These are phyloP conservation scores for Paraglomus occultum DNA, from an alignment of 192 early-diverging fungal genomes.

Conservation along the genomic window DNA sequence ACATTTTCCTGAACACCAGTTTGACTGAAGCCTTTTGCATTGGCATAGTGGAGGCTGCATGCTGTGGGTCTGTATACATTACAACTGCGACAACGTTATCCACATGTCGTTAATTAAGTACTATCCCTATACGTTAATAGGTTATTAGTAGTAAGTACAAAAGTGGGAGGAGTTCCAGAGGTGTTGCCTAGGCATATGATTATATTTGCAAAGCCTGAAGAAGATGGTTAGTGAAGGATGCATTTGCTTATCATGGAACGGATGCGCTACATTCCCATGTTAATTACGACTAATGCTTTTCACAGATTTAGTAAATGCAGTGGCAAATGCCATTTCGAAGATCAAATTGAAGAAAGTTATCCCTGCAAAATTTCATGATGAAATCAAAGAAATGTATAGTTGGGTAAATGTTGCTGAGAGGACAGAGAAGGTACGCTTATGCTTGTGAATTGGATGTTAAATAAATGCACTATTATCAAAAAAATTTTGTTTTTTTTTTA, in stretches of 20 bases:
- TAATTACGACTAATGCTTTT: not conserved
- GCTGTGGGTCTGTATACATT: slow-evolving; percentile 67
- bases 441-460: too few species aligned
- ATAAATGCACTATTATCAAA: too few species aligned
- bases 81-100: not conserved
- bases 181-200: slow-evolving; percentile 93
- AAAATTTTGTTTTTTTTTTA: not conserved
- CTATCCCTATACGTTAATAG: slow-evolving; percentile 35
- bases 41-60: slow-evolving; percentile 97
- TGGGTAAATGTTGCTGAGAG: slow-evolving; percentile 95
- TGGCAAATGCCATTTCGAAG: slow-evolving; percentile 68
- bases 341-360: slow-evolving; percentile 63
- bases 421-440: slow-evolving; percentile 82
- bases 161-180: slow-evolving; percentile 96
- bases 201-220: slow-evolving; percentile 82
- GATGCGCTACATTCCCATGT: slow-evolving; percentile 16
- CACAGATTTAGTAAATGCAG: slow-evolving; percentile 68
- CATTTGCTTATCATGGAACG: not conserved
- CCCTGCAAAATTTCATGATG: slow-evolving; percentile 70
- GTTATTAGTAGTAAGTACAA: slow-evolving; percentile 91
- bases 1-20: slow-evolving; percentile 96
- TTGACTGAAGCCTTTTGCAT: slow-evolving; percentile 99
- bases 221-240: slow-evolving; percentile 59
- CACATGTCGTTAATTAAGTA: slow-evolving; percentile 3
- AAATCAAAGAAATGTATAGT: slow-evolving; percentile 92